Conservation (phyloP, 352 stramenopile species). For the Aphanomyces euteiches region DNA sequence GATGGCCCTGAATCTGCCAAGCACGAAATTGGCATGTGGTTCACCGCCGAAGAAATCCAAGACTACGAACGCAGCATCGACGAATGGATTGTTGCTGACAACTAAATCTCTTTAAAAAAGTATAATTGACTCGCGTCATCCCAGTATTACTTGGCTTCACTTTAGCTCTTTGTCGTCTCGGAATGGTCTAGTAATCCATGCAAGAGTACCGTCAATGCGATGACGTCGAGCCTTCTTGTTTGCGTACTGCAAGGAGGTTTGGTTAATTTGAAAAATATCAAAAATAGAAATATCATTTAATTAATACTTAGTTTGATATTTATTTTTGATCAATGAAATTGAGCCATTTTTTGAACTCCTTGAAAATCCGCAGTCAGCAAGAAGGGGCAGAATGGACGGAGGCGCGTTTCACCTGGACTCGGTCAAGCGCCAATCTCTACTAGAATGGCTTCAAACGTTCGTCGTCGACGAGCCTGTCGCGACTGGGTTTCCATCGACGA, state of each 20-base stretch:
- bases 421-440: conserved; percentile 24
- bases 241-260: too few relatives aligned
- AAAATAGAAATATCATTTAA: too few relatives aligned
- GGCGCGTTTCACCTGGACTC: conserved; percentile 24
- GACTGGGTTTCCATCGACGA: neutral
- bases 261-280: too few relatives aligned
- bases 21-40: conserved; percentile 94
- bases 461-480: conserved; percentile 15
- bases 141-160: too few relatives aligned
- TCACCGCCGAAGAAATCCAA: conserved; percentile 87
- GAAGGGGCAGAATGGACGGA: conserved; percentile 22
- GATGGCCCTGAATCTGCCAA: conserved; percentile 89
- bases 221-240: too few relatives aligned
- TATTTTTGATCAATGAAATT: conserved; percentile 3
- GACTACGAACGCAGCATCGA: conserved; percentile 87
- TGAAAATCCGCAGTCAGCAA: conserved; percentile 11
- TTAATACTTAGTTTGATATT: neutral
- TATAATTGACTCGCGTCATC: too few relatives aligned
- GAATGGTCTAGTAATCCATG: too few relatives aligned
- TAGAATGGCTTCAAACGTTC: conserved; percentile 33
- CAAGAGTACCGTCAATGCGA: too few relatives aligned
- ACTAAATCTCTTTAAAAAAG: conserved; percentile 42
- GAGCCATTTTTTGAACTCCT: neutral
- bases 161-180: too few relatives aligned
- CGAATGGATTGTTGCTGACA: conserved; percentile 86